phyloP scores from a whole-genome alignment of 2,329 filamentous ascomycete genomes.

The Trichoderma brevicompactum region DNA sequence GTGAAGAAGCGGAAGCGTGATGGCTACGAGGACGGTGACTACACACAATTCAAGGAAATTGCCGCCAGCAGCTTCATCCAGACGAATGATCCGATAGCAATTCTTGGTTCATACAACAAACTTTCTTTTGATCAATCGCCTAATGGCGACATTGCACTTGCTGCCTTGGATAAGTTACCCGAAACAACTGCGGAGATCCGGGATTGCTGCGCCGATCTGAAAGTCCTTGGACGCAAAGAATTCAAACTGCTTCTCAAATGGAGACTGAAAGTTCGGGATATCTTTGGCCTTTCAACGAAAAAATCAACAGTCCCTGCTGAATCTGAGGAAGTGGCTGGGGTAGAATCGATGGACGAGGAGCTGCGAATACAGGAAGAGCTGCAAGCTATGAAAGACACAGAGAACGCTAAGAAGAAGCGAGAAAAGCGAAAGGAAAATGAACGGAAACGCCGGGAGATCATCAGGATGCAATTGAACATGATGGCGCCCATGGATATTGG shows the following conservation, averaged over 20 bases:
- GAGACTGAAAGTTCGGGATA: conserved; percentile 86
- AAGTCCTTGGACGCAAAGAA: conserved; percentile 89
- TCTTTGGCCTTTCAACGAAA: conserved; percentile 84
- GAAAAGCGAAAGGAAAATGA: conserved; percentile 89
- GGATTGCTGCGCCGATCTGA: conserved; percentile 78
- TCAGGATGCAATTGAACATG: conserved; percentile 99
- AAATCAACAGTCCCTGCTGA: conserved; percentile 56
- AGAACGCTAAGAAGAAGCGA: conserved; percentile 76
- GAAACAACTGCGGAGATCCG: conserved; percentile 86
- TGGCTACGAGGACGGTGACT: conserved; percentile 96
- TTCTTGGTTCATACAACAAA: conserved; percentile 83
- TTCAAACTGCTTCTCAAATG: conserved; percentile 89
- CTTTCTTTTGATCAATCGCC: conserved; percentile 80
- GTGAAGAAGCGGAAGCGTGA: conserved; percentile 97
- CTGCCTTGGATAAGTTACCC: conserved; percentile 81
- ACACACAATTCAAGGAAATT: conserved; percentile 87
- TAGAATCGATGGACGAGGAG: conserved; percentile 94
- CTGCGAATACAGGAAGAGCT: conserved; percentile 87
- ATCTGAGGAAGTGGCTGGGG: conserved; percentile 73
- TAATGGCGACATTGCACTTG: conserved; percentile 83
- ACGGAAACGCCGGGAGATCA: conserved; percentile 88
- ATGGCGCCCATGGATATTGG: conserved; percentile 93
- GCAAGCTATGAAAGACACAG: conserved; percentile 78
- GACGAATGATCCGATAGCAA: conserved; percentile 88
- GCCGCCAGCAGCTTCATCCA: conserved; percentile 92